Evolutionary conservation across 2,329 filamentous ascomycete species (phyloP).

Genomic region (Gnomoniopsis sp.): DNA sequence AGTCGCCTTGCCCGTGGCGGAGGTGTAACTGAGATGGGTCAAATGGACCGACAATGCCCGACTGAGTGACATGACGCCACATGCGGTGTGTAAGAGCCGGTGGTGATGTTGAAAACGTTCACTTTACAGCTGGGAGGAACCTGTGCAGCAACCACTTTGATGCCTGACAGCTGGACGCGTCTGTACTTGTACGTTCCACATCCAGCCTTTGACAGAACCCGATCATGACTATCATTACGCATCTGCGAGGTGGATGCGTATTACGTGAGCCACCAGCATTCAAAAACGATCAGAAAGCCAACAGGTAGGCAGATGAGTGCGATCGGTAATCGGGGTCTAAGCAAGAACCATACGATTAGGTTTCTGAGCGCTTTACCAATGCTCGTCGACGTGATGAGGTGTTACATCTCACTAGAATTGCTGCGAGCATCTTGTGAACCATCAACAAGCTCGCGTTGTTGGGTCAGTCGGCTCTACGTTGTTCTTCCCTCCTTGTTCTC

Average conservation of each 20-base stretch:
- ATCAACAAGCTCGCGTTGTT: not conserved
- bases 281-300: too few relatives aligned
- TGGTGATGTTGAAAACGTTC: not conserved
- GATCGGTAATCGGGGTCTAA: too few relatives aligned
- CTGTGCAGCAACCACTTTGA: too few relatives aligned
- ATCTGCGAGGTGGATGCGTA: too few relatives aligned
- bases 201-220: constrained; percentile 5
- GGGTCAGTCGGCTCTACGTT: not conserved
- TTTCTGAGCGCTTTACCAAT: too few relatives aligned
- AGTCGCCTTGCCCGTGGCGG: not conserved
- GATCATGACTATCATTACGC: too few relatives aligned
- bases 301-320: too few relatives aligned
- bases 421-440: too few relatives aligned
- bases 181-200: not conserved
- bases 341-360: too few relatives aligned
- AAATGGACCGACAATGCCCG: not conserved
- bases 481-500: not conserved
- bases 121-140: not conserved
- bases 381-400: too few relatives aligned
- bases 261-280: too few relatives aligned
- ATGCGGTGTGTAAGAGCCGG: not conserved
- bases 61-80: not conserved
- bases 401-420: too few relatives aligned
- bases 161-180: not conserved
- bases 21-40: not conserved